Evolutionary conservation across 768 basidiomycete species (phyloP), one percentile per base, ranked within the genome.

Genomic region (Hortiboletus campestris): DNA sequence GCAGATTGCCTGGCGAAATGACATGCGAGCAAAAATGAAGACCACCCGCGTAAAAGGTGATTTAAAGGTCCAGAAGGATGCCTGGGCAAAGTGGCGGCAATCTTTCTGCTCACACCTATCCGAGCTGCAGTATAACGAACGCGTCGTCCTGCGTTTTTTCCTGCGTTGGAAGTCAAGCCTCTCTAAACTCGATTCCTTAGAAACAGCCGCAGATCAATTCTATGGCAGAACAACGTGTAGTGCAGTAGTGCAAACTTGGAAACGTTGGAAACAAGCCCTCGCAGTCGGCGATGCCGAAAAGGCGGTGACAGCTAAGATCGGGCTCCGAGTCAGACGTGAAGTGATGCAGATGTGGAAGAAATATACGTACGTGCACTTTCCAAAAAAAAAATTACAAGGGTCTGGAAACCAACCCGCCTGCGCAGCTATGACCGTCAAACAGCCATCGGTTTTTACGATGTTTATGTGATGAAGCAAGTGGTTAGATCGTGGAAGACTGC

Each of bases 21-120:
- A 81, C 48, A 90, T 90, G 87, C 85, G 88, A 29, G 62, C 73
- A 58, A 86, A 81, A 65, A 89, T 90, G 83, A 83, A 81, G 63
- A 66, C 70, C 12, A 73, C 88, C 34, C 82, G 81, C 59, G 81
- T 81, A 56, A 83, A 74, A 56, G 77, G 78, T 53, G 85, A 88
- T 29, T 54, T 62, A 6, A 78, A 79, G 61, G 64, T 89, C 43
- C 68, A 76, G 62, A 80, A 74, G 60, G 80, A 84, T 59, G 79
- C 80, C 9, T 89, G 86, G 84, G 74, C 67, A 40, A 80, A 80
- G 63, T 92, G 91, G 91, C 77, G 80, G 40, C 84, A 82, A 55
- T 72, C 76, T 10, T 78, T 83, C 58, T 76, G 74, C n/a, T 75
- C 76, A 12, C 79, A 72, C 45, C 65, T 82, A 2, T 79, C 85